Conservation (phyloP, 768 basidiomycete species). For the Solioccasus polychromus region DNA sequence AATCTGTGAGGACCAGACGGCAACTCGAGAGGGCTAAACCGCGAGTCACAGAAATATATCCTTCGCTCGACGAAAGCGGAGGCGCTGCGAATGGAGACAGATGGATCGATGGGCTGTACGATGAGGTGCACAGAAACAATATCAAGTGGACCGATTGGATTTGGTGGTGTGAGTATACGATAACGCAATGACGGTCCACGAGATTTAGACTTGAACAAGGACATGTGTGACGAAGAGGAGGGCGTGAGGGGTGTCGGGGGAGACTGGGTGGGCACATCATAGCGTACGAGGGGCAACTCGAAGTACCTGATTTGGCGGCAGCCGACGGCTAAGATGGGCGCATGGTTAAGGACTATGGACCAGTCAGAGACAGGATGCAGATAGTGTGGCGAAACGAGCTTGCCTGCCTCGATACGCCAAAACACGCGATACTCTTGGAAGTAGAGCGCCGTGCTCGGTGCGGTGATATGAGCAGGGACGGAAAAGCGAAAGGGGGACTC, state of each 20-base stretch:
- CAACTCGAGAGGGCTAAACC: conserved; percentile 22
- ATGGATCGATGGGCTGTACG: conserved; percentile 57
- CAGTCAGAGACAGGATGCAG: conserved; percentile 17
- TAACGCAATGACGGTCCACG: conserved; percentile 61
- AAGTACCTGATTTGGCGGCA: conserved; percentile 65
- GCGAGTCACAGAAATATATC: conserved; percentile 53
- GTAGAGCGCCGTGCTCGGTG: conserved; percentile 62
- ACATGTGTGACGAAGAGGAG: conserved; percentile 36
- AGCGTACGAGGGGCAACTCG: conserved; percentile 70
- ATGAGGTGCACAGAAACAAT: conserved; percentile 63
- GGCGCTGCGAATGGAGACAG: conserved; percentile 57
- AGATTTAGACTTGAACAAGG: conserved; percentile 48
- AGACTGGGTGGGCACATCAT: conserved; percentile 52
- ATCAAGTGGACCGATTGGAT: conserved; percentile 70
- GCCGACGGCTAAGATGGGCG: conserved; percentile 63
- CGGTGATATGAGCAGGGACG: conserved; percentile 58
- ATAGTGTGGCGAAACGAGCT: conserved; percentile 26
- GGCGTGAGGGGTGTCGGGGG: conserved; percentile 35
- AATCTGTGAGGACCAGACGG: conserved; percentile 17
- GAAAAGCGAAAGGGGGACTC: conserved; percentile 72
- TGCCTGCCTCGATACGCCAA: conserved; percentile 84
- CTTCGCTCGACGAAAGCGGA: conserved; percentile 69
- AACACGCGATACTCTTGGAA: conserved; percentile 77
- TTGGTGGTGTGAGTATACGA: conserved; percentile 49
- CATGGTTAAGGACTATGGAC: conserved; percentile 61